A percentile compares a stretch with the other conserved stretches of the same genome.
These are phyloP conservation scores for Plenodomus lindquistii DNA, from an alignment of 2,329 filamentous ascomycete species.

Conservation along the genomic window DNA sequence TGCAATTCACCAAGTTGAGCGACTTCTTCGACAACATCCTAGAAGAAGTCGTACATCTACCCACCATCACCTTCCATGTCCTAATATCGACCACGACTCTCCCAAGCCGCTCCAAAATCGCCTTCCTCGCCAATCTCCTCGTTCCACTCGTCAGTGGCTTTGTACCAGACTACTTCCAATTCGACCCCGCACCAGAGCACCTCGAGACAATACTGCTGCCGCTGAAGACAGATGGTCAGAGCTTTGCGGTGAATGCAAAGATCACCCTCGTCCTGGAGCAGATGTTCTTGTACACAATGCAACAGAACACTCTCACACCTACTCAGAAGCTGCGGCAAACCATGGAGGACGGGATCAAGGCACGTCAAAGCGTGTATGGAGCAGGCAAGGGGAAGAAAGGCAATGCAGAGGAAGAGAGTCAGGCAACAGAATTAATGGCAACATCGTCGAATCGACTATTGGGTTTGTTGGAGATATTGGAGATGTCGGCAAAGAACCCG, in stretches of 20 bases:
- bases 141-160: constrained; percentile 28
- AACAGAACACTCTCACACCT: constrained; percentile 17
- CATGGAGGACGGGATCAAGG: constrained; percentile 58
- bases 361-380: constrained; percentile 50
- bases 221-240: constrained; percentile 27
- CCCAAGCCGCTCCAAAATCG: constrained; percentile 49
- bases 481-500: constrained; percentile 20
- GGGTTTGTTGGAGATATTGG: constrained; percentile 39
- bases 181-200: constrained; percentile 31
- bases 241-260: constrained; percentile 39
- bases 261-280: constrained; percentile 42
- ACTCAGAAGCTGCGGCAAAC: constrained; percentile 47
- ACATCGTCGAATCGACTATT: constrained; percentile 41
- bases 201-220: constrained; percentile 33
- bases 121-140: constrained; percentile 48
- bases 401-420: constrained; percentile 40
- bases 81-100: constrained; percentile 57
- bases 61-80: constrained; percentile 60
- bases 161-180: constrained; percentile 30
- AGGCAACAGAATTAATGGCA: constrained; percentile 39
- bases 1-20: constrained; percentile 55
- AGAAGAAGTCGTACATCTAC: constrained; percentile 61
- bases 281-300: constrained; percentile 37
- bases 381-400: constrained; percentile 52
- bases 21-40: constrained; percentile 64